Percentiles rank a stretch among this genome's conserved stretches.
phyloP scores from a whole-genome alignment of 208 protist species.

The Trypanosoma avium region DNA sequence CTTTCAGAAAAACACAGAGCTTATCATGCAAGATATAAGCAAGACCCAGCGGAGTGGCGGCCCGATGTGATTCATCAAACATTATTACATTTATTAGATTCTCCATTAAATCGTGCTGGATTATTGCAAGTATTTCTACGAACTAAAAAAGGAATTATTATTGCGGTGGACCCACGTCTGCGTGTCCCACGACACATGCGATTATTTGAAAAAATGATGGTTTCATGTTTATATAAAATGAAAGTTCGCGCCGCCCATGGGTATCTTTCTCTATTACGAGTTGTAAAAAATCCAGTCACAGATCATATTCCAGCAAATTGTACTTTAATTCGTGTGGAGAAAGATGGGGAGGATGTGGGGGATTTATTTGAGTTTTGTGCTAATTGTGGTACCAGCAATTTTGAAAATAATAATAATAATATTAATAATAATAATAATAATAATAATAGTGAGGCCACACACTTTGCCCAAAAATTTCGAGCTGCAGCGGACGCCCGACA shows the following conservation, averaged over 20 bases:
- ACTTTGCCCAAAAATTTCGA: constrained; percentile 46
- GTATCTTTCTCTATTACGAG: constrained; percentile 95
- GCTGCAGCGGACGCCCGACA: constrained; percentile 35
- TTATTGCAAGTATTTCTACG: constrained; percentile 96
- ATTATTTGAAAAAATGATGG: constrained; percentile 99
- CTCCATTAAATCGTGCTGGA: constrained; percentile 98
- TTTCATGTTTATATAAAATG: constrained; percentile 98
- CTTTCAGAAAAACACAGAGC: constrained; percentile 96
- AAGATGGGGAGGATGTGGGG: constrained; percentile 70
- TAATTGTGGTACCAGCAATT: constrained; percentile 31
- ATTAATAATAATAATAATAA: constrained; percentile 5
- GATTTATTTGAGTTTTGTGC: constrained; percentile 67
- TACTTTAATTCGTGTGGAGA: constrained; percentile 76
- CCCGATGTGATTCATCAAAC: constrained; percentile 99
- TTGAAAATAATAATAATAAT: constrained; percentile 10
- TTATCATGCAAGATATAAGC: constrained; percentile 93
- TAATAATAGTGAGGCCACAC: constrained; percentile 24
- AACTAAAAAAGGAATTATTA: constrained; percentile 94
- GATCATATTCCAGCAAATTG: constrained; percentile 96
- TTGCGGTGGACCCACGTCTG: constrained; percentile 96
- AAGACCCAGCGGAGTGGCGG: constrained; percentile 93
- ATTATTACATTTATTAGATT: constrained; percentile 97
- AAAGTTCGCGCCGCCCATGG: constrained; percentile 92
- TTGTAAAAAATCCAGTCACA: constrained; percentile 98
- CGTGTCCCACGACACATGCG: constrained; percentile 98